Evolutionary conservation across 225 moss, liverwort and hornwort species (phyloP).

Genomic region (Takakia lepidozioides): DNA sequence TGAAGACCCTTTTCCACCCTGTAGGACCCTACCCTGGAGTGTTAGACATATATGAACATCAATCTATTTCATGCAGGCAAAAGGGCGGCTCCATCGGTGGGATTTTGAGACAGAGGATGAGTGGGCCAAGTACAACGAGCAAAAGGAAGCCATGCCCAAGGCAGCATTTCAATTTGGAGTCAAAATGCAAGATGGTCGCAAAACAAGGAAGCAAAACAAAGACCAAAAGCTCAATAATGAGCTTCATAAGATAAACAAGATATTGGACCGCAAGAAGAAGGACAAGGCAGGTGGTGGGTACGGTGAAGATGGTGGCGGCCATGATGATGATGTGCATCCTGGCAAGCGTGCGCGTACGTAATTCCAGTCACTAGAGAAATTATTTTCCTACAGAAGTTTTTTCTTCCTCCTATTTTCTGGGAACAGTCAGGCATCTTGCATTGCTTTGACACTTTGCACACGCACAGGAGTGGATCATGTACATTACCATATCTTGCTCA

Average conservation of each 20-base stretch:
- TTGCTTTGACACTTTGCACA: too few species aligned
- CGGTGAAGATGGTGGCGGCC: slow-evolving; percentile 67
- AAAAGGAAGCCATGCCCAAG: slow-evolving; percentile 99
- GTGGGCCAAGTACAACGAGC: slow-evolving; percentile 99
- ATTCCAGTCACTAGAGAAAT: too few species aligned
- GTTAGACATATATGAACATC: too few species aligned
- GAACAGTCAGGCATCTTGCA: too few species aligned
- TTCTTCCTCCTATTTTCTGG: too few species aligned
- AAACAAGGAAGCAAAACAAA: slow-evolving; percentile 98
- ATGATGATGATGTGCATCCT: slow-evolving; percentile 61
- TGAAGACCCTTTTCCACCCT: too few species aligned
- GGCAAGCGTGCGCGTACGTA: slow-evolving; percentile 61
- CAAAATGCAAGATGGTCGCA: slow-evolving; percentile 98
- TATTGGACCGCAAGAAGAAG: slow-evolving; percentile 91
- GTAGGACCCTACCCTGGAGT: too few species aligned
- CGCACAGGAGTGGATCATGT: too few species aligned
- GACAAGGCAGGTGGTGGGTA: slow-evolving; percentile 55
- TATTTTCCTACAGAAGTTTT: too few species aligned
- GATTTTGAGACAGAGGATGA: slow-evolving; percentile 99
- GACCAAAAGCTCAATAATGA: slow-evolving; percentile 98
- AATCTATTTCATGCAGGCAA: slow-evolving; percentile 69
- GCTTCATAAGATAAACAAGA: slow-evolving; percentile 96
- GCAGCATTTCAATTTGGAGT: slow-evolving; percentile 99
- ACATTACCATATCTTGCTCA: too few species aligned
- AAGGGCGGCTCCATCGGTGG: slow-evolving; percentile 95